Base-by-base conservation (phyloP, 176 grass and related monocot species). In the Puya raimondii region DNA sequence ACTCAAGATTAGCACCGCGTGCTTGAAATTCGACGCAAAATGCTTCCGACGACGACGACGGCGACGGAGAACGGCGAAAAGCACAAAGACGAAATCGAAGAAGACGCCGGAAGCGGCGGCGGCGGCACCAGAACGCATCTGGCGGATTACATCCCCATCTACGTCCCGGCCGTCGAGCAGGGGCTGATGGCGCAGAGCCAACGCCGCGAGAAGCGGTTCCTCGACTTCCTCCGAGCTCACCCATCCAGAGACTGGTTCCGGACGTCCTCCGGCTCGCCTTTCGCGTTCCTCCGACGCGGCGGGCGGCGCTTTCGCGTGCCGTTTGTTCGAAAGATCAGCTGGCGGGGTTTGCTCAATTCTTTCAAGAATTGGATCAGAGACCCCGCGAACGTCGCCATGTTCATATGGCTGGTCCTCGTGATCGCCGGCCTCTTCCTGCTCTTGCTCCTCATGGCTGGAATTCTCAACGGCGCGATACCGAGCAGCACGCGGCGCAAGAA, bases 231-330 rank as follows among this genome's bases (percentile, higher is more conserved):
- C 16, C 77, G 76, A 81, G 86, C 89, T 15, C 85, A 53, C 53
- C 93, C 93, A 12, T 81, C 89, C 64, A 89, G 71, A 78, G 91
- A 96, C 13, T 96, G 91, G 91, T 88, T 96, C 78, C 64, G 81
- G 23, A 58, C 80, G 4, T 84, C 81, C 1, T 80, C 77, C 23
- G 33, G 33, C 84, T 91, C 74, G 85, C 85, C 47, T 84, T 84
- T 49, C 82, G 85, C 64, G 33, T 42, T 42, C 33, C 82, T 84
- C 49, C 76, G 85, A 68, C 64, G 76, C 64, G 20, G 64, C 16
- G 33, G 23, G 12, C 77, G 68, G 49, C 86, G 80, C 12, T 88
- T 90, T 49, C 94, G 84, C 6, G 89, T 91, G 66, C 82, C 89
- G 48, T 99, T 93, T 72, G 84, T 88, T 53, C 74, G 90, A 14